These are phyloP conservation scores for Phytophthora meadii DNA, from an alignment of 352 stramenopile species.

Conservation along the genomic window DNA sequence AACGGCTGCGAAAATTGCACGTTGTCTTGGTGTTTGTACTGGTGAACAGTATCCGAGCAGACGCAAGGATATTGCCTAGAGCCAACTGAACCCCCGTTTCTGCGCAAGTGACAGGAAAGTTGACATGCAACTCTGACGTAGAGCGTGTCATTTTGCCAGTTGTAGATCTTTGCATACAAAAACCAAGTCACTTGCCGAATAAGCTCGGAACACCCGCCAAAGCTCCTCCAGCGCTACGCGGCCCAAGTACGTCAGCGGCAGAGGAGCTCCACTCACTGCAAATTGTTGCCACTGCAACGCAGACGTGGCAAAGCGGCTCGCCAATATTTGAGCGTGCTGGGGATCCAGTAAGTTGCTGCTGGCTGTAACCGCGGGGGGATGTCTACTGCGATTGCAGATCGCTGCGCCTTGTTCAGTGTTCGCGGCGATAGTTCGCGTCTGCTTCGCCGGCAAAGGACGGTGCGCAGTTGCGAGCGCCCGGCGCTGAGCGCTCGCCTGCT, in stretches of 20 bases:
- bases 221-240: background rate
- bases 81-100: conserved; percentile 6
- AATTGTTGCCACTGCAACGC: background rate
- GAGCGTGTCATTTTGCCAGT: conserved; percentile 38
- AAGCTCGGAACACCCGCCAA: conserved; percentile 1
- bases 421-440: conserved; percentile 6
- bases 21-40: conserved; percentile 25
- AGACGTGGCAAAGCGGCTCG: background rate
- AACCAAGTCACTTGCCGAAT: conserved; percentile 8
- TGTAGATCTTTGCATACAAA: conserved; percentile 1
- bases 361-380: background rate
- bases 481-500: conserved; percentile 16
- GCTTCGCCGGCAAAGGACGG: conserved; percentile 1
- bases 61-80: background rate
- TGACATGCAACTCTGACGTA: conserved; percentile 51
- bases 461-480: conserved; percentile 23
- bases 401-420: conserved; percentile 15
- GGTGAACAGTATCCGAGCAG: conserved; percentile 26
- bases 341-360: no score
- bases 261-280: background rate
- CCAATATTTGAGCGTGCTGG: conserved; percentile 15
- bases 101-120: conserved; percentile 40
- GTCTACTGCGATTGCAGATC: conserved; percentile 8
- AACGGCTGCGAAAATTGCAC: conserved; percentile 13
- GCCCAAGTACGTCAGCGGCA: conserved; percentile 10